Percentiles rank a stretch among this genome's conserved stretches.
phyloP scores from a whole-genome alignment of 495 filamentous ascomycete genomes.

The Penicillium egyptiacum region DNA sequence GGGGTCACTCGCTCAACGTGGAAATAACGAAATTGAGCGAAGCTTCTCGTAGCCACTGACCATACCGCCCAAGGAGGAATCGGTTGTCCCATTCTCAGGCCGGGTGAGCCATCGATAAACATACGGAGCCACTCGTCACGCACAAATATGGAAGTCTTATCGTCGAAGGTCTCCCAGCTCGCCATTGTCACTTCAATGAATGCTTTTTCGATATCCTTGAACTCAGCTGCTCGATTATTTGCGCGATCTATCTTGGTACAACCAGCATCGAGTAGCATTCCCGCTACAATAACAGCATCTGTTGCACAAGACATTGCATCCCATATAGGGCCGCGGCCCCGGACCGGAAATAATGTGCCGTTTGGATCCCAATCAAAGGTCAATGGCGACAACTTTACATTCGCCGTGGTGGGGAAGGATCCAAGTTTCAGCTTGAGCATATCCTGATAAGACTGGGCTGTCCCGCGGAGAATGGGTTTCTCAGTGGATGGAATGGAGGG shows the following conservation, averaged over 20 bases:
- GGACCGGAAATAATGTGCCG: slow-evolving; percentile 23
- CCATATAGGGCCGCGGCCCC: slow-evolving; percentile 36
- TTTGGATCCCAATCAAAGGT: slow-evolving; percentile 17
- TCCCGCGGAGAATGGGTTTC: slow-evolving; percentile 10
- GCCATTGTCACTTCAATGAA: slow-evolving; percentile 37
- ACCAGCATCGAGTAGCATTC: slow-evolving; percentile 39
- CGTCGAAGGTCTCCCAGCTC: slow-evolving; percentile 35
- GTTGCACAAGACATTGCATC: slow-evolving; percentile 23
- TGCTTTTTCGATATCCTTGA: slow-evolving; percentile 26
- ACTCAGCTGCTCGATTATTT: slow-evolving; percentile 10
- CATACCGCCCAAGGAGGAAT: slow-evolving; percentile 24
- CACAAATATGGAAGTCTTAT: slow-evolving; percentile 10
- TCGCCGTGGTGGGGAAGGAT: slow-evolving; percentile 13
- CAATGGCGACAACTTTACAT: slow-evolving; percentile 19
- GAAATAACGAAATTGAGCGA: slow-evolving; percentile 30
- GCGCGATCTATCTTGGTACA: slow-evolving; percentile 39
- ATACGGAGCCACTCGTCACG: slow-evolving; percentile 25
- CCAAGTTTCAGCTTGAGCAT: slow-evolving; percentile 21
- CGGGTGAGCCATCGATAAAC: slow-evolving; percentile 5
- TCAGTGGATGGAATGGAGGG: slow-evolving; percentile 17
- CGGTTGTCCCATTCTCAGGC: slow-evolving; percentile 10
- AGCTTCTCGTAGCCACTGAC: slow-evolving; percentile 23
- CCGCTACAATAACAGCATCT: slow-evolving; percentile 38
- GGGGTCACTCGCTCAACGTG: slow-evolving; percentile 10
- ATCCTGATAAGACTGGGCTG: slow-evolving; percentile 18